These are phyloP conservation scores for Protomyces inundatus DNA, from an alignment of 1,139 yeast species.

Conservation along the genomic window DNA sequence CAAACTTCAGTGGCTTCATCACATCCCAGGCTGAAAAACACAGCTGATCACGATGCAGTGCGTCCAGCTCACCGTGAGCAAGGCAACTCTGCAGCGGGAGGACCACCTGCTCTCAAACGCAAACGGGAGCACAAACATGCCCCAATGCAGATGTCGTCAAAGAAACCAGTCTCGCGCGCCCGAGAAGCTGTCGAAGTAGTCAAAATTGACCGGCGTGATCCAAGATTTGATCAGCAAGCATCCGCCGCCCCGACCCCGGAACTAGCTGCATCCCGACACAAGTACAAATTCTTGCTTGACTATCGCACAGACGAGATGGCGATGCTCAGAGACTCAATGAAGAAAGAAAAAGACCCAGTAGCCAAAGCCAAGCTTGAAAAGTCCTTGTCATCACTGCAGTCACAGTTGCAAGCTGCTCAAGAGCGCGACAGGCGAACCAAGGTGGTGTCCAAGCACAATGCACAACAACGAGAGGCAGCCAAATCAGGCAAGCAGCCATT, in stretches of 20 bases:
- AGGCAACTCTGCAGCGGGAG: no score
- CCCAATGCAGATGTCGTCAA: slow-evolving; percentile 33
- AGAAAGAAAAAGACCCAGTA: slow-evolving; percentile 50
- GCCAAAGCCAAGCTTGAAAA: slow-evolving; percentile 49
- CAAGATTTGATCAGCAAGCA: slow-evolving; percentile 61
- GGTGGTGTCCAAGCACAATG: slow-evolving; percentile 50
- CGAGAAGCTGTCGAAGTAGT: slow-evolving; percentile 33
- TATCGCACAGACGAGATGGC: slow-evolving; percentile 69
- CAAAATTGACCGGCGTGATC: slow-evolving; percentile 48
- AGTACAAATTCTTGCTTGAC: slow-evolving; percentile 79
- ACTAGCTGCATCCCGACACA: slow-evolving; percentile 74
- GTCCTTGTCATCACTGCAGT: slow-evolving; percentile 40
- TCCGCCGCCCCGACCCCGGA: slow-evolving; percentile 47
- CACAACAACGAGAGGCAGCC: slow-evolving; percentile 46
- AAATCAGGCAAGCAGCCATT: slow-evolving; percentile 51
- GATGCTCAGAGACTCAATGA: slow-evolving; percentile 54
- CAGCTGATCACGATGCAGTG: no score
- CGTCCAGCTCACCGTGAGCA: no score
- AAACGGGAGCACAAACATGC: slow-evolving; percentile 32
- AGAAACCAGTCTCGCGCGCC: slow-evolving; percentile 32
- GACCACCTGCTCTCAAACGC: neutral
- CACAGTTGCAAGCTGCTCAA: slow-evolving; percentile 70
- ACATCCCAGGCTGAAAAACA: no score
- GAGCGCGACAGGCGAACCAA: slow-evolving; percentile 69
- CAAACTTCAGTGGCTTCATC: no score